These are phyloP conservation scores for Parsonsia alboflavescens DNA, from an alignment of 257 asterid species.

Conservation along the genomic window DNA sequence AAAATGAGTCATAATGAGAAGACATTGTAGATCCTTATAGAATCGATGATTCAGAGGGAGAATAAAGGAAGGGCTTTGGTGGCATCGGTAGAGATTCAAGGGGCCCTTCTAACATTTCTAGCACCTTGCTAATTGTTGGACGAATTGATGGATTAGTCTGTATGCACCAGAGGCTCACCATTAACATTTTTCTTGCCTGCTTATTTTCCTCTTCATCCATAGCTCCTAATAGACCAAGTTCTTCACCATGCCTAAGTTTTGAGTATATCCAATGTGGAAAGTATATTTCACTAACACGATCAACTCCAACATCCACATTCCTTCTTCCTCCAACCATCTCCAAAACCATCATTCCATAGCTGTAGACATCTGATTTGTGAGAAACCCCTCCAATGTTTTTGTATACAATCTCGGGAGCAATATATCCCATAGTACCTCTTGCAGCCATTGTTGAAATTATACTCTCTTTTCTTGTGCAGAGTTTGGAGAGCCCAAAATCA, in stretches of 20 bases:
- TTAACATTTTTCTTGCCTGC: not conserved
- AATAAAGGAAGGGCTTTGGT: constrained; percentile 25
- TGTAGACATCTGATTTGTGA: constrained; percentile 37
- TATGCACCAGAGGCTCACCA: constrained; percentile 45
- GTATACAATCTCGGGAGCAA: constrained; percentile 32
- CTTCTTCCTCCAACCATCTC: constrained; percentile 38
- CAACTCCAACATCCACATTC: constrained; percentile 6
- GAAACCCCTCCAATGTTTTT: constrained; percentile 35
- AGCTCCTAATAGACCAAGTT: constrained; percentile 1
- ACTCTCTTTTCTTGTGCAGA: constrained; percentile 25
- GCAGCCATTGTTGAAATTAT: constrained; percentile 23
- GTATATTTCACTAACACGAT: constrained; percentile 17
- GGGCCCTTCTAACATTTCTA: constrained; percentile 37
- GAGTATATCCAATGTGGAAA: constrained; percentile 34
- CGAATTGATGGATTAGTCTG: constrained; percentile 28
- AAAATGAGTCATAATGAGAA: no score
- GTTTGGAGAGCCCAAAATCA: constrained; percentile 34
- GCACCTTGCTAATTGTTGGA: constrained; percentile 34
- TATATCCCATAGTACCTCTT: constrained; percentile 40
- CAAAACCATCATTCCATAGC: constrained; percentile 36
- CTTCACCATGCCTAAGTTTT: constrained; percentile 8
- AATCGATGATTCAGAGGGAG: constrained; percentile 9
- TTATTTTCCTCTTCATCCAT: constrained; percentile 18
- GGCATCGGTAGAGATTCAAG: constrained; percentile 28
- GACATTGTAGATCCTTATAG: no score